Percentiles rank a stretch among this genome's conserved stretches.
Evolutionary conservation across 768 basidiomycete species (phyloP).

Genomic region (Hericium coralloides): DNA sequence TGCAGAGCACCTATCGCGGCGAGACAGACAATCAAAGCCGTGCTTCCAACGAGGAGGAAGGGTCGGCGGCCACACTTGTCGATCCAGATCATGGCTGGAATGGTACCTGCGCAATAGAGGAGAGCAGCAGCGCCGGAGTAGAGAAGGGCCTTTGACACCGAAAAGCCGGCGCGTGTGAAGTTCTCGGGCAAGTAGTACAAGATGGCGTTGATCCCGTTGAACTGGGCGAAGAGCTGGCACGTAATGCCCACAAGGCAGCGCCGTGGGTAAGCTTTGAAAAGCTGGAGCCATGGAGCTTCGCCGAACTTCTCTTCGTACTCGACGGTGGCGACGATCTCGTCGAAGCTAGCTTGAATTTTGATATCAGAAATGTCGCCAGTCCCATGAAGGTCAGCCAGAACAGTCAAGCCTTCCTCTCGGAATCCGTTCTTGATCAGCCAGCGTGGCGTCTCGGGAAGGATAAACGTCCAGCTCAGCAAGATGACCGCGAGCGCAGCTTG

Average conservation of each 20-base stretch:
- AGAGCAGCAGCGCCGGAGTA: slow-evolving; percentile 39
- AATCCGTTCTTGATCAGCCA: slow-evolving; percentile 50
- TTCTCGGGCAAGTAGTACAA: slow-evolving; percentile 50
- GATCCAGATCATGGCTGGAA: slow-evolving; percentile 45
- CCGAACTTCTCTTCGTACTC: slow-evolving; percentile 31
- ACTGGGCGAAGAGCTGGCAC: slow-evolving; percentile 43
- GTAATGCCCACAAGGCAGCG: slow-evolving; percentile 43
- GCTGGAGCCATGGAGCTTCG: slow-evolving; percentile 35
- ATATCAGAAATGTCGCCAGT: slow-evolving; percentile 36
- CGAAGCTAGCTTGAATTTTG: slow-evolving; percentile 34
- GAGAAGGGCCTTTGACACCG: slow-evolving; percentile 32
- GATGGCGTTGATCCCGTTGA: slow-evolving; percentile 50
- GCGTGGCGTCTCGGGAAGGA: slow-evolving; percentile 43
- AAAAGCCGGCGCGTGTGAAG: slow-evolving; percentile 41
- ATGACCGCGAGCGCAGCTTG: slow-evolving; percentile 42
- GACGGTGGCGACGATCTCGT: slow-evolving; percentile 32
- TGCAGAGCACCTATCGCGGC: slow-evolving; percentile 46
- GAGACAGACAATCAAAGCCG: slow-evolving; percentile 34
- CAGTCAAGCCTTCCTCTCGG: slow-evolving; percentile 36
- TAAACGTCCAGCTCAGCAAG: slow-evolving; percentile 37
- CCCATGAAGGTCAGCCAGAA: slow-evolving; percentile 51
- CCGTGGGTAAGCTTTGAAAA: slow-evolving; percentile 41
- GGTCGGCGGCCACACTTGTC: slow-evolving; percentile 43
- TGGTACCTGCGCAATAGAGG: slow-evolving; percentile 39
- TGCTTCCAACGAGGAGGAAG: slow-evolving; percentile 41